These are phyloP conservation scores for Lachancea kluyveri DNA, from an alignment of 805 yeast genomes.

Conservation along the genomic window DNA sequence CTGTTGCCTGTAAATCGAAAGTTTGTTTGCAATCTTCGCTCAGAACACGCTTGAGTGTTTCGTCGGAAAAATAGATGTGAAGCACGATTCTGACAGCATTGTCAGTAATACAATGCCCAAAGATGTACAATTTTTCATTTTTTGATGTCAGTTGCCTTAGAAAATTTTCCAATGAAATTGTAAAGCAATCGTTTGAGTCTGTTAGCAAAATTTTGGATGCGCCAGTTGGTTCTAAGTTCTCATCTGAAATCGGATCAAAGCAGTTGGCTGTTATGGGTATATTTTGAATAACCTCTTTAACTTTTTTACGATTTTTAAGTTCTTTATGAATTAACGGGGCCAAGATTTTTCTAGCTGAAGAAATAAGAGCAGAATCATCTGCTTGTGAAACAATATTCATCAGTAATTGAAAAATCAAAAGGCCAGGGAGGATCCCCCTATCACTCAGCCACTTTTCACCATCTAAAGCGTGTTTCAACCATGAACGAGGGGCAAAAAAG, in stretches of 20 bases:
- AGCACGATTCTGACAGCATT: slow-evolving; percentile 30
- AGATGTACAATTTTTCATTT: slow-evolving; percentile 3
- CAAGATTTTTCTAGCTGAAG: slow-evolving; percentile 31
- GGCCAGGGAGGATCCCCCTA: slow-evolving; percentile 45
- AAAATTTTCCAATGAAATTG: slow-evolving; percentile 30
- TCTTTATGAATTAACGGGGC: slow-evolving; percentile 37
- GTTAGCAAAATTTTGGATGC: slow-evolving; percentile 48
- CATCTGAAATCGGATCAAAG: slow-evolving; percentile 47
- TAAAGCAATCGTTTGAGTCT: slow-evolving; percentile 28
- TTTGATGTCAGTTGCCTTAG: slow-evolving; percentile 14
- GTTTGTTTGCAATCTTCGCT: no score
- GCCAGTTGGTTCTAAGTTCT: slow-evolving; percentile 41
- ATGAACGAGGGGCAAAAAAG: slow-evolving; percentile 48
- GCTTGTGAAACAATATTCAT: slow-evolving; percentile 38
- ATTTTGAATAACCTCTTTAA: slow-evolving; percentile 30
- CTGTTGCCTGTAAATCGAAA: no score
- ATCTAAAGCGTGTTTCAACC: slow-evolving; percentile 46
- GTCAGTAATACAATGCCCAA: slow-evolving; percentile 1
- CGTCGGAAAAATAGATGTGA: slow-evolving; percentile 47
- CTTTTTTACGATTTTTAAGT: slow-evolving; percentile 33
- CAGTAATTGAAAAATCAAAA: slow-evolving; percentile 45
- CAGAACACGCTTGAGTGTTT: slow-evolving; percentile 36
- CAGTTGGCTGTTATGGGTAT: slow-evolving; percentile 32
- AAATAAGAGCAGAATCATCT: slow-evolving; percentile 35
- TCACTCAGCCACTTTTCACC: slow-evolving; percentile 46